These are phyloP conservation scores for Colletotrichum cuscutae DNA, from an alignment of 2,329 filamentous ascomycete species.

Conservation along the genomic window DNA sequence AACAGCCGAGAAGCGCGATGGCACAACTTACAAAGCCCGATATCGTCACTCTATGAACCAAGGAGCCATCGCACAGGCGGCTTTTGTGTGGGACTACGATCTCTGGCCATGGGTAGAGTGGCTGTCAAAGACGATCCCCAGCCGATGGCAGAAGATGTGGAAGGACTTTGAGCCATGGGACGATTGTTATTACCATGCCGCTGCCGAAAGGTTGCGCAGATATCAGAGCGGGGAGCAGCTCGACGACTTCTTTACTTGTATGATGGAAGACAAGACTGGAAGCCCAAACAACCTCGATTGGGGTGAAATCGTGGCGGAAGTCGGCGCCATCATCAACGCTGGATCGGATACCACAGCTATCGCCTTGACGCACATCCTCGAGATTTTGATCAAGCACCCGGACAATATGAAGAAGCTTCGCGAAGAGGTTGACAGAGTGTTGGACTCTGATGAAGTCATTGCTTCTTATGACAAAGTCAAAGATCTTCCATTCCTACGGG, in stretches of 20 bases:
- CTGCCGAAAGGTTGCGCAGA: slow-evolving; percentile 40
- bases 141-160: slow-evolving; percentile 49
- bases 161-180: slow-evolving; percentile 54
- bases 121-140: slow-evolving; percentile 57
- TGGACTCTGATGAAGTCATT: slow-evolving; percentile 54
- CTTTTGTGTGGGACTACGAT: slow-evolving; percentile 60
- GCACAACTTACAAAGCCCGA: slow-evolving; percentile 54
- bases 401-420: slow-evolving; percentile 49
- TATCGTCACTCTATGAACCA: slow-evolving; percentile 62
- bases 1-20: slow-evolving; percentile 55
- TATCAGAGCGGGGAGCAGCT: slow-evolving; percentile 63
- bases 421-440: slow-evolving; percentile 57
- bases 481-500: slow-evolving; percentile 61
- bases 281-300: slow-evolving; percentile 58
- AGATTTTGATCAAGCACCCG: slow-evolving; percentile 61
- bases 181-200: slow-evolving; percentile 50
- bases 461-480: slow-evolving; percentile 61
- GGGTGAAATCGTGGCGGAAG: slow-evolving; percentile 68
- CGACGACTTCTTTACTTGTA: slow-evolving; percentile 66
- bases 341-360: slow-evolving; percentile 60
- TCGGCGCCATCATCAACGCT: slow-evolving; percentile 63
- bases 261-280: slow-evolving; percentile 59
- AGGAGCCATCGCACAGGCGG: slow-evolving; percentile 59
- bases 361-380: slow-evolving; percentile 63
- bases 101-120: slow-evolving; percentile 60